Base-by-base conservation (phyloP, 2,329 filamentous ascomycete species). In the Talaromyces albobiverticillius region DNA sequence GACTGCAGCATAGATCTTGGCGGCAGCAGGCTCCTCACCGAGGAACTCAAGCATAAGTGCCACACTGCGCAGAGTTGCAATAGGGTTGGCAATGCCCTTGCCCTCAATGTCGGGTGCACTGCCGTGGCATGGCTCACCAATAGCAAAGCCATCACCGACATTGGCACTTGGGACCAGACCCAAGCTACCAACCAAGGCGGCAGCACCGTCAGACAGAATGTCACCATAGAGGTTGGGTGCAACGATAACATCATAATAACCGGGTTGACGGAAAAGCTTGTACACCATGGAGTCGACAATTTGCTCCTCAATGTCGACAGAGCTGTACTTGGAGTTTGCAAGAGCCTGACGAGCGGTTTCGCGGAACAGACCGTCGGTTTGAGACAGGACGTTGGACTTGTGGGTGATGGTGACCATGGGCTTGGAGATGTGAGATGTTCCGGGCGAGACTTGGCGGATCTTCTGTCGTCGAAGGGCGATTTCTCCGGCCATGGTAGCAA, bases 201-300 rank as follows among this genome's bases (percentile, higher is more conserved):
- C 94, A 48, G 94, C 93, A 61, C 91, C 93, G 72, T 99, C 94
- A 2, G 91, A 96, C 36, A 99, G 81, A 62, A 99, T 94, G 74
- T 99, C 94, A 62, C 94, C 94, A 76, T 99, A 97, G 58, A 99
- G 82, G 77, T 97, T 97, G 50, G 93, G 94, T 8, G 93, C 94
- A 45, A 99, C 94, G 64, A 99, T 95, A 62, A 97, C 93, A 72
- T 99, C 94, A 84, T 97, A 99, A 68, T 87, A 88, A 67, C 87
- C 82, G 41, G 94, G 94, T 76, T 97, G 90, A 59, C 93, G 90
- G 85, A 97, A 97, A 54, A 99, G 88, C 81, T 97, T 97, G 84
- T 97, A 97, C 55, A 97, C 91, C 94, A 99, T 99, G 58, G 88
- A 93, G 76, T 99, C 94, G 59, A 99, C 93, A 64, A 99, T 99